Base-by-base conservation (phyloP, 352 stramenopile species). In the Pythium brachiatum region DNA sequence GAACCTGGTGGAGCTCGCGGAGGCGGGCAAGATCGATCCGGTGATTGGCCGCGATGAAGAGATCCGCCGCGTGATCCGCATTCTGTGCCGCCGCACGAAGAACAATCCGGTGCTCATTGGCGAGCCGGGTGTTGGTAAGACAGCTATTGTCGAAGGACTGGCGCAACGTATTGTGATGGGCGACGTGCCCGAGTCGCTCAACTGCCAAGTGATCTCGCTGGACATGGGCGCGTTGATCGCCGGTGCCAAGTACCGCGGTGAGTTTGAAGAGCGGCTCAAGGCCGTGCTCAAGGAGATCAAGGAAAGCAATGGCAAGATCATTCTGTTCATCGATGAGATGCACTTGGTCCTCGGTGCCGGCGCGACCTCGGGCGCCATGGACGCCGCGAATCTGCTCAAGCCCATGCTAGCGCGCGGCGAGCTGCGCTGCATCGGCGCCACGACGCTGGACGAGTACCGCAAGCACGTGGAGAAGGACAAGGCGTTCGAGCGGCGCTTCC, bases 271-370 rank as follows among this genome's bases (percentile, higher is more conserved):
- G 68, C 81, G 97, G 29, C 72, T 99, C 18, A 97, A 98, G 66
- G 85, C 89, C 13, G 95, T 99, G 31, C 72, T 99, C 56, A 95
- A 97, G 68, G 91, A 97, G 56, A 84, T 97, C 54, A 88, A 97
- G 64, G 83, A 95, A 20, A 95, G 95, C 57, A 83, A 98, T 59
- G 92, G 91, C 60, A 97, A 98, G 65, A 97, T 99, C 66, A 97
- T 99, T 50, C 68, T 99, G 38, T 99, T 99, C 70, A 98, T 99
- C 54, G 97, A 99, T 48, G 97, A 99, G 67, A 95, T 99, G 73
- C 96, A 99, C 76, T 53, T 98, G 39, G 90, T 99, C 27, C 72
- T 99, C 9, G 97, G 97, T 18, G 97, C 97, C 18, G 97, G 97
- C 7, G 85, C 90, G 52, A 93, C 78, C 0, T 88, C 81, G 5